Evolutionary conservation across 371 early-diverging fungal genomes (phyloP).

Genomic region (Mucor mucedo): DNA sequence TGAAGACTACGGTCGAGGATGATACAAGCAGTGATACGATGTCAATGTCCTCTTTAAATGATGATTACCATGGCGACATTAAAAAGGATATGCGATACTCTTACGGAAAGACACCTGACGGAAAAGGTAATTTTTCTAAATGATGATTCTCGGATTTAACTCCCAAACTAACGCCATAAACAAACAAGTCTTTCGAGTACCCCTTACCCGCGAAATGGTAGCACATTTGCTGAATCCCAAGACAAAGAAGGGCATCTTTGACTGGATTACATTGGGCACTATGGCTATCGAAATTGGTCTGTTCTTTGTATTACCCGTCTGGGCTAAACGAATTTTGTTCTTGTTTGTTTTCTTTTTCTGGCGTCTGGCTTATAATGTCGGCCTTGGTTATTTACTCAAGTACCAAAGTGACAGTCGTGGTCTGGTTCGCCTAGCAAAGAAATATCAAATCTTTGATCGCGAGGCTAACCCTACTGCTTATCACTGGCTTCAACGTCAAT

Average conservation of each 20-base stretch:
- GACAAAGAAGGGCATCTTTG: constrained; percentile 74
- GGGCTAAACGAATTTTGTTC: constrained; percentile 59
- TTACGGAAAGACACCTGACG: constrained; percentile 65
- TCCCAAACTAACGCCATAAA: neutral
- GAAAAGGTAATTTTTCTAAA: constrained; percentile 45
- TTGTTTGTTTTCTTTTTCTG: constrained; percentile 80
- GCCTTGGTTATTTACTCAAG: constrained; percentile 83
- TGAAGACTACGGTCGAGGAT: constrained; percentile 13
- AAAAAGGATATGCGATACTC: constrained; percentile 46
- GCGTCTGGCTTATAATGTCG: constrained; percentile 88
- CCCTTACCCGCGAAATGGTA: constrained; percentile 80
- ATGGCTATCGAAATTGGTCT: constrained; percentile 70
- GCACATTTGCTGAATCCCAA: constrained; percentile 70
- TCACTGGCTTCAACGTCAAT: constrained; percentile 68
- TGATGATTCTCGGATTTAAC: too few species aligned
- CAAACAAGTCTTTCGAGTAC: constrained; percentile 72
- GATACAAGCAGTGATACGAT: constrained; percentile 18
- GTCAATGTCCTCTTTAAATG: constrained; percentile 20
- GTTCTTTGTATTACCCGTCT: constrained; percentile 66
- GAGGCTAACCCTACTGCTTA: constrained; percentile 56
- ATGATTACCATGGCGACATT: constrained; percentile 30
- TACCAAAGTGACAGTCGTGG: constrained; percentile 79
- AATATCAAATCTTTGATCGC: constrained; percentile 67
- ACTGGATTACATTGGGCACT: constrained; percentile 69
- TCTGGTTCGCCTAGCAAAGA: constrained; percentile 70